Evolutionary conservation across 805 yeast genomes (phyloP), one percentile per base, ranked within the genome.

Genomic region (Wickerhamiella kurtzmanii): DNA sequence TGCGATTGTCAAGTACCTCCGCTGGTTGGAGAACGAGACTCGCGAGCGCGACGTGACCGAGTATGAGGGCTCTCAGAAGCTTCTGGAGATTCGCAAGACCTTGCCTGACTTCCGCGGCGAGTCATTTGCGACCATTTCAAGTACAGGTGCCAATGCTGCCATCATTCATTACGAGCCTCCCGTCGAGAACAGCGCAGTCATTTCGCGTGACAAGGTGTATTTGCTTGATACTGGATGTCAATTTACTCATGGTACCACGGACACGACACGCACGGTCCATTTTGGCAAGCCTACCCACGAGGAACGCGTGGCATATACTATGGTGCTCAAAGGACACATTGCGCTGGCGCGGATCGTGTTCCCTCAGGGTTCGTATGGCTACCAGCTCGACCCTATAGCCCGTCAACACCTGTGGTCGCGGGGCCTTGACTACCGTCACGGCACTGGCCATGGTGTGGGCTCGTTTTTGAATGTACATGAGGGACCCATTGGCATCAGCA

Each of bases 361-460:
- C 65, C 92, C 92, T 2, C 77, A 75, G 45, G 80, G 81, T 3
- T 74, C 84, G 1, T 75, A 82, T 8, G 95, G 96, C 0, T 73
- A 75, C 47, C 74, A 76, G 57, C 75, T 92, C 32, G 98, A 92
- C 60, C 68, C 77, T 0, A 69, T 87, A 45, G 95, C 96, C 0
- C 73, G 98, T 53, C 87, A 81, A 62, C 80, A 76, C 45, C 66
- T 92, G 50, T 83, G 94, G 87, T 69, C 76, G 37, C 71, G 77
- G 45, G 97, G 97, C 0, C 68, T 85, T 43, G 92, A 84, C 61
- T 92, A 83, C 61, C 76, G 80, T 52, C 98, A 92, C 64, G 97
- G 98, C 8, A 86, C 97, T 0, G 96, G 97, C 1, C 98, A 92
- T 64, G 98, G 98, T 3, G 82, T 92, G n/a, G 97, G 96, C 2